Base-by-base conservation (phyloP, 306 rosid species). In the Cucurbita pepo region DNA sequence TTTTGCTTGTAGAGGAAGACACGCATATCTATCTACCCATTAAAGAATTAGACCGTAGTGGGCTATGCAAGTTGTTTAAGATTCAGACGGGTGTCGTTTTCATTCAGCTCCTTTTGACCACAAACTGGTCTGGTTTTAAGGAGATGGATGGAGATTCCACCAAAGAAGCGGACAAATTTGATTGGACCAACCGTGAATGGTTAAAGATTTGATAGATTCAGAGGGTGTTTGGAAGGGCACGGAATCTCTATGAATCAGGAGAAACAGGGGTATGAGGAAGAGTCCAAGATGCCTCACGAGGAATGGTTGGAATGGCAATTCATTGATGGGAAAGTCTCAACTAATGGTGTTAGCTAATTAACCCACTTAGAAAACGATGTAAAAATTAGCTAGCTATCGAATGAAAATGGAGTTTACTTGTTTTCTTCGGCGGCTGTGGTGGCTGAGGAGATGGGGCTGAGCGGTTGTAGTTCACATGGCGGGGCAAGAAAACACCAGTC, bases 401-500 rank as follows among this genome's bases (percentile, higher is more conserved):
- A 61, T 61, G 48, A 37, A 61, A 41, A 51, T 47, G n/a, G n/a
- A 55, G 14, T 4, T 8, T 67, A 83, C 90, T 86, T 76, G 66
- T 78, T 64, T 81, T 77, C 74, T 82, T 83, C 34, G 71, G 48
- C 54, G 81, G 78, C 51, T 82, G 73, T 48, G 73, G 73, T 15
- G 73, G 73, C 57, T 45, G 73, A 7, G 57, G 73, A 40, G 72
- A 62, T 12, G 79, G 77, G 11, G 83, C 45, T 51, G 44, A 47
- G 15, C 74, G 74, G 59, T 51, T 69, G 59, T 69, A 48, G 47
- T 48, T 69, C 45, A 48, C 59, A 50, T 50, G 74, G 9, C 82
- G 78, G 11, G 85, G 89, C 79, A 93, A 77, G 88, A 90, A 93
- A 2, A 93, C 96, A 18, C 98, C 98, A 0, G 98, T 93, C 15